Conservation (phyloP, 2,329 filamentous ascomycete genomes). For the Fusarium udum region DNA sequence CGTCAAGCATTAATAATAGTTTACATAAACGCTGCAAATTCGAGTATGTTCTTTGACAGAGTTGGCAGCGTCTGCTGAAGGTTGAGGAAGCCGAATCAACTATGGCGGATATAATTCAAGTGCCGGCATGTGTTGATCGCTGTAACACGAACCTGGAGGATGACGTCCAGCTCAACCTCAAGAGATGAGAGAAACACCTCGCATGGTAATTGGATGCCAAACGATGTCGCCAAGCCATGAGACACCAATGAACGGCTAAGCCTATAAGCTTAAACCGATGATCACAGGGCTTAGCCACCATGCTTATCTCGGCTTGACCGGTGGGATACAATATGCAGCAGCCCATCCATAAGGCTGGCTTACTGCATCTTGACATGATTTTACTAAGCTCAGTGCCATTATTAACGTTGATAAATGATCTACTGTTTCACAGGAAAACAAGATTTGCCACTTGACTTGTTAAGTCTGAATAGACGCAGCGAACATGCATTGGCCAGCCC, state of each 20-base stretch:
- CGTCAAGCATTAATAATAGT: background rate
- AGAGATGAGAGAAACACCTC: background rate
- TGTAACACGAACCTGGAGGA: background rate
- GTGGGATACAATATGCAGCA: background rate
- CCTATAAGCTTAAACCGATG: background rate
- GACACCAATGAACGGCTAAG: background rate
- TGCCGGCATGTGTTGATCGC: background rate
- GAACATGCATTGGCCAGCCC: slow-evolving; percentile 1
- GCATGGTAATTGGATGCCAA: background rate
- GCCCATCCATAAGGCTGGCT: slow-evolving; percentile 1
- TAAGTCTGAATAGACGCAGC: background rate
- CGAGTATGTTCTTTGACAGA: background rate
- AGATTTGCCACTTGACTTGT: background rate
- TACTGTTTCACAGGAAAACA: background rate
- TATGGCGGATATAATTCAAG: background rate
- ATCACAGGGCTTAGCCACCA: background rate
- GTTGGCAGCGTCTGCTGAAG: background rate
- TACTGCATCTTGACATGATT: background rate
- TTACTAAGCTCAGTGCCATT: background rate
- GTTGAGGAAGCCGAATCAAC: background rate
- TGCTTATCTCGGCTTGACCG: slow-evolving; percentile 19
- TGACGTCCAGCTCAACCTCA: background rate
- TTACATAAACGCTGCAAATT: background rate
- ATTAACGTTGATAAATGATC: background rate
- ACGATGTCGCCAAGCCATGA: background rate